Conservation (phyloP, 345 rosid genomes). For the Ceriops decandra region DNA sequence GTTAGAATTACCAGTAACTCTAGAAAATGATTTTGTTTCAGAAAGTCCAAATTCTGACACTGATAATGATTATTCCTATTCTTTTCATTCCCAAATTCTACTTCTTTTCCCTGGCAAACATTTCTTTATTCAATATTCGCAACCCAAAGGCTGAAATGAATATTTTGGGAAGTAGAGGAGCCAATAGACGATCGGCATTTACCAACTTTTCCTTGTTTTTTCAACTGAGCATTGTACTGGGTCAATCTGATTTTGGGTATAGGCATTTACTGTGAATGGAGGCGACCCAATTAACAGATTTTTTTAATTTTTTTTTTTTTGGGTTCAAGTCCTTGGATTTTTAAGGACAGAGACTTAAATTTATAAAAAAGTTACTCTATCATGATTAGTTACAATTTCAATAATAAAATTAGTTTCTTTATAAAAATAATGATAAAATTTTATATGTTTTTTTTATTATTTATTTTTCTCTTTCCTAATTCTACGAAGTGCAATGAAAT, state of each 20-base stretch:
- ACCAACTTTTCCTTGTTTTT: not conserved
- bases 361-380: too few species aligned
- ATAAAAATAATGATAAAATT: too few species aligned
- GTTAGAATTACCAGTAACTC: slow-evolving; percentile 6
- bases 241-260: not conserved
- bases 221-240: not conserved
- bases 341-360: too few species aligned
- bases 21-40: slow-evolving; percentile 32
- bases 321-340: too few species aligned
- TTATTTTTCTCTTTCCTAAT: too few species aligned
- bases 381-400: too few species aligned
- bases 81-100: slow-evolving; percentile 10
- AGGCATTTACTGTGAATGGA: slow-evolving; percentile 23
- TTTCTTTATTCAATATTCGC: not conserved
- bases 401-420: too few species aligned
- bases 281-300: slow-evolving; percentile 5
- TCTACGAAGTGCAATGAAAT: too few species aligned
- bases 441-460: too few species aligned
- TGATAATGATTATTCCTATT: slow-evolving; percentile 20
- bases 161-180: not conserved
- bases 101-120: not conserved
- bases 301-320: too few species aligned
- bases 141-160: not conserved
- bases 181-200: not conserved
- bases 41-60: slow-evolving; percentile 21